Evolutionary conservation across 179 eudicot species (phyloP), one percentile per base, ranked within the genome.

Genomic region (Monotropa hypopitys): DNA sequence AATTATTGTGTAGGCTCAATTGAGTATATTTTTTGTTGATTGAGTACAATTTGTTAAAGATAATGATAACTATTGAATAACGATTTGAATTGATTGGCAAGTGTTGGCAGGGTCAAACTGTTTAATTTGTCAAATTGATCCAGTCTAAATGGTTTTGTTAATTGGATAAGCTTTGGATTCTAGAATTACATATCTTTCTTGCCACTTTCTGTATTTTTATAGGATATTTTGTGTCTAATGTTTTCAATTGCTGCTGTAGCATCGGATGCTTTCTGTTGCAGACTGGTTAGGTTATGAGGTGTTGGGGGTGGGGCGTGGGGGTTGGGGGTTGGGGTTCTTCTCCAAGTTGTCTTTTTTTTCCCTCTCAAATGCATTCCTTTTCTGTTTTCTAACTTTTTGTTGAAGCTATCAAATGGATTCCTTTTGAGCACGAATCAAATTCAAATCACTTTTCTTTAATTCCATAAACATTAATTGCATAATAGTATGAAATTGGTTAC

Each of bases 401-500:
- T 84, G 88, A 85, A 86, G 87, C 80, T 81, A 78, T 84, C 84
- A 80, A 77, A 66, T 74, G 76, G 73, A 70, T 84, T 80, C 81
- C 81, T 71, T n/a, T 75, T 84, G 26, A 56, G 42, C 40, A 47
- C 62, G 80, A 77, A 67, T 73, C 7, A 75, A 57, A 50, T 73
- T 69, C 43, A 68, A 69, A 38, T 68, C 70, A 45, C 54, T 79
- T 78, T 63, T 59, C 70, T 53, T 5, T 47, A 8, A 38, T 59
- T 57, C 38, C 78, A 7, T 46, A 28, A 30, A 47, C 15, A 70
- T 20, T 11, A 28, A 32, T 47, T 28, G 32, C 21, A 15, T 30
- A n/a, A 21, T 72, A 51, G 23, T 33, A 1, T 51, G 23, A 72
- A 26, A 20, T 7, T 30, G 53, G 70, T 28, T 5, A 45, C 28